phyloP scores from a whole-genome alignment of 1,284 basidiomycete genomes.

The Coniferiporia sulphurascens region DNA sequence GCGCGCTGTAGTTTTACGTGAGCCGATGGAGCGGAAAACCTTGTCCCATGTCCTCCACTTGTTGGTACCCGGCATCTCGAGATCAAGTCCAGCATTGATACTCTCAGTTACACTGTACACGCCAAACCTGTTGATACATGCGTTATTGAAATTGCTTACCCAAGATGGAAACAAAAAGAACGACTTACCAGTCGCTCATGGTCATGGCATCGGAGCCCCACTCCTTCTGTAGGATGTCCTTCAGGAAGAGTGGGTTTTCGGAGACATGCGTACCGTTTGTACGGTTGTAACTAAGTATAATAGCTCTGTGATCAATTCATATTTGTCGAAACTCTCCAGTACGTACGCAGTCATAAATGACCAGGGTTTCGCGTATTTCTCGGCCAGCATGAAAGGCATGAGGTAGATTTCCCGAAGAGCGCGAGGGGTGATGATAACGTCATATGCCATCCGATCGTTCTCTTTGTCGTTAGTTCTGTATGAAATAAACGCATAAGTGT shows the following conservation, averaged over 20 bases:
- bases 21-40: slow-evolving; percentile 55
- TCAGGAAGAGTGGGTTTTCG: slow-evolving; percentile 60
- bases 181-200: slow-evolving; percentile 74
- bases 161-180: not conserved
- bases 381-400: slow-evolving; percentile 79
- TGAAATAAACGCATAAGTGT: slow-evolving; percentile 8
- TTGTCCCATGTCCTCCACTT: slow-evolving; percentile 66
- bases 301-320: slow-evolving; percentile 8
- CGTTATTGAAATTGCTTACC: not conserved
- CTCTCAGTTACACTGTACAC: slow-evolving; percentile 61
- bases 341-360: slow-evolving; percentile 68
- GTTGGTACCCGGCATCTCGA: slow-evolving; percentile 75
- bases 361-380: slow-evolving; percentile 68
- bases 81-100: slow-evolving; percentile 71
- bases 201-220: slow-evolving; percentile 70
- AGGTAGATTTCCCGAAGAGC: slow-evolving; percentile 80
- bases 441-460: slow-evolving; percentile 59
- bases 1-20: slow-evolving; percentile 59
- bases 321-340: not conserved
- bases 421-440: slow-evolving; percentile 58
- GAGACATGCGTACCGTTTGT: slow-evolving; percentile 61
- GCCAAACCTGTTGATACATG: slow-evolving; percentile 47
- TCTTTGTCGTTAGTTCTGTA: slow-evolving; percentile 62
- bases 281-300: slow-evolving; percentile 31
- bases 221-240: slow-evolving; percentile 66